Evolutionary conservation across 805 yeast species (phyloP).

Genomic region (Candida succiphila): DNA sequence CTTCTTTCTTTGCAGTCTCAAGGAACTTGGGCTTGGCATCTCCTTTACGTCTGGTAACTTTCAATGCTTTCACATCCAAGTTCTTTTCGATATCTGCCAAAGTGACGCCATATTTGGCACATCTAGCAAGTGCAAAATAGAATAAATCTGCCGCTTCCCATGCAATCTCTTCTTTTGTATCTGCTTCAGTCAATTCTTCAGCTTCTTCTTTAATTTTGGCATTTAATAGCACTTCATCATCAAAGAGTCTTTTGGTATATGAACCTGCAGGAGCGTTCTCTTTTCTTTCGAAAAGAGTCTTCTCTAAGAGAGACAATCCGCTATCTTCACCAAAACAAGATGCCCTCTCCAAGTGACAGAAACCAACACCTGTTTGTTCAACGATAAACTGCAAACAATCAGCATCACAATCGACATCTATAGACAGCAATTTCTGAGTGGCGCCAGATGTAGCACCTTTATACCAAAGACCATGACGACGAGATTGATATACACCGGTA

Average conservation of each 20-base stretch:
- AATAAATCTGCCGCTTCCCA: slow-evolving; percentile 96
- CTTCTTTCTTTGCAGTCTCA: slow-evolving; percentile 15
- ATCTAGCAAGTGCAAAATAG: slow-evolving; percentile 44
- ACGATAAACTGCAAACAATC: slow-evolving; percentile 87
- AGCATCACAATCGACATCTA: slow-evolving; percentile 83
- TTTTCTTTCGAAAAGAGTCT: slow-evolving; percentile 52
- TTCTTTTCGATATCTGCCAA: slow-evolving; percentile 76
- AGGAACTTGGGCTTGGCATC: slow-evolving; percentile 85
- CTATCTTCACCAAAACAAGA: slow-evolving; percentile 71
- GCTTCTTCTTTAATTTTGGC: slow-evolving; percentile 96
- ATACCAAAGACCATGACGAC: slow-evolving; percentile 90
- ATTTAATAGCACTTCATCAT: slow-evolving; percentile 61
- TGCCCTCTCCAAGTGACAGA: slow-evolving; percentile 77
- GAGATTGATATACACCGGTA: slow-evolving; percentile 89
- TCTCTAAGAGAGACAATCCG: slow-evolving; percentile 65
- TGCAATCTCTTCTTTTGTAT: slow-evolving; percentile 53
- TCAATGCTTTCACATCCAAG: slow-evolving; percentile 71
- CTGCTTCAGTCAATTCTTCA: slow-evolving; percentile 88
- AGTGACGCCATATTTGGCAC: slow-evolving; percentile 64
- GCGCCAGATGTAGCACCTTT: slow-evolving; percentile 97
- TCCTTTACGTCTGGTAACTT: slow-evolving; percentile 89
- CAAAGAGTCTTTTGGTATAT: slow-evolving; percentile 83
- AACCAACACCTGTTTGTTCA: slow-evolving; percentile 77
- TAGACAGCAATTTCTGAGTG: slow-evolving; percentile 60
- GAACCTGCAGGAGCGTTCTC: slow-evolving; percentile 79